Evolutionary conservation across 176 grass and related monocot species (phyloP), one percentile per base, ranked within the genome.

Genomic region (Aegilops longissima): DNA sequence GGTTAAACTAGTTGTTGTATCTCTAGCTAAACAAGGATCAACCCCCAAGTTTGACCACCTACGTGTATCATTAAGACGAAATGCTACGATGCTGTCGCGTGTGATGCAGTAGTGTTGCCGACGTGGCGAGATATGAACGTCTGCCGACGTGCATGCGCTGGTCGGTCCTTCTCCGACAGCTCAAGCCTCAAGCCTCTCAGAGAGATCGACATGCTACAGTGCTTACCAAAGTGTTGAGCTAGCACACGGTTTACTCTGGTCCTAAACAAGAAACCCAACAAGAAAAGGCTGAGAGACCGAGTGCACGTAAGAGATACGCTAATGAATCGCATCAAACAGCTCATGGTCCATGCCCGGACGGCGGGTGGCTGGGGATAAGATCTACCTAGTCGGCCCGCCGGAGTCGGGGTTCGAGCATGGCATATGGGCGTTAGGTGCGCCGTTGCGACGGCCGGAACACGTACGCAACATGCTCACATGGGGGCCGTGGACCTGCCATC

Each of bases 141-240:
- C 11, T 34, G 69, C 61, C 11, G 51, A 66, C 52, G 3, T 11
- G 42, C 24, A 47, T 23, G 59, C 17, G 89, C 30, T 75, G 85
- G 75, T 84, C 85, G 67, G 75, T 84, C 85, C 12, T 87, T 39
- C 85, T 87, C 85, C 81, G 85, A 35, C 85, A 83, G 67, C 84
- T 10, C 42, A 18, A 16, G 7, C 61, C 33, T 83, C 3, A 45
- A 47, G 51, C 51, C 0, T 75, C 78, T 24, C n/a, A 36, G 29
- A 81, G 8, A 8, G 34, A 39, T 11, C 7, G 34, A 40, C 30
- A 35, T 9, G 7, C 30, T 9, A 8, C 35, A 34, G 27, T 14
- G 12, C 12, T 42, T 2, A 27, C 51, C 5, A 64, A 36, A 62
- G 35, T 2, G 30, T 31, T 31, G 7, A 39, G 23, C 12, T 35